These are phyloP conservation scores for Lachnellula cervina DNA, from an alignment of 2,329 filamentous ascomycete species.

Conservation along the genomic window DNA sequence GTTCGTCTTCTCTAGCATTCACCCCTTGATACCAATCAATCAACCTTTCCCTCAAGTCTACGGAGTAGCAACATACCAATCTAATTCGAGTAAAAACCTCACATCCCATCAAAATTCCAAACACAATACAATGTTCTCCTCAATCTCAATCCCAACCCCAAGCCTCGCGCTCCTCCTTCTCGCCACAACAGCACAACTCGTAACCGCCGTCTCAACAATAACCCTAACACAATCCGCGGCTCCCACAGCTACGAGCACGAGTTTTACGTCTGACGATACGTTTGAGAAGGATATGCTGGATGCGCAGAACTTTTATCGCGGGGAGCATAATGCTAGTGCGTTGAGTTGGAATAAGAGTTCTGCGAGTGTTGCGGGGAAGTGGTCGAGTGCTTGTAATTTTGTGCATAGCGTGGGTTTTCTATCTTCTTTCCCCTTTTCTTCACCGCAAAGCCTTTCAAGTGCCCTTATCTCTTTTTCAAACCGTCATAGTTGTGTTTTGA, in stretches of 20 bases:
- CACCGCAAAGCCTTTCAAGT: not conserved
- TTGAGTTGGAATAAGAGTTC: conserved; percentile 63
- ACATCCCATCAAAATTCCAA: not conserved
- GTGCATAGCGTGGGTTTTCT: conserved; percentile 36
- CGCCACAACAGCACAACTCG: not conserved
- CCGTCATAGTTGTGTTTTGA: not conserved
- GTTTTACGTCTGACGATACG: conserved; percentile 36
- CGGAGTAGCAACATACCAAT: no score
- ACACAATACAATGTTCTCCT: not conserved
- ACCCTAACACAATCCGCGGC: conserved; percentile 40
- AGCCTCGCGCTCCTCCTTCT: not conserved
- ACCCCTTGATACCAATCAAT: not conserved
- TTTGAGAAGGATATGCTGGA: conserved; percentile 54
- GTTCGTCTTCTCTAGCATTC: not conserved
- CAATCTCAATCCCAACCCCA: not conserved
- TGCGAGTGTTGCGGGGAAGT: conserved; percentile 48
- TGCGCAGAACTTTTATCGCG: conserved; percentile 62
- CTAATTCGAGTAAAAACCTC: not conserved
- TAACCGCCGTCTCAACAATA: not conserved
- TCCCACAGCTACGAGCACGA: conserved; percentile 7
- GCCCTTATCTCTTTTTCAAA: not conserved
- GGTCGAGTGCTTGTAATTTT: conserved; percentile 44
- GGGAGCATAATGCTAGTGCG: conserved; percentile 53
- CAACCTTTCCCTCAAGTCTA: not conserved
- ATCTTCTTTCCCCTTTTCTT: not conserved